Evolutionary conservation across 345 rosid species (phyloP), one percentile per base, ranked within the genome.

Genomic region (Acer campestre): DNA sequence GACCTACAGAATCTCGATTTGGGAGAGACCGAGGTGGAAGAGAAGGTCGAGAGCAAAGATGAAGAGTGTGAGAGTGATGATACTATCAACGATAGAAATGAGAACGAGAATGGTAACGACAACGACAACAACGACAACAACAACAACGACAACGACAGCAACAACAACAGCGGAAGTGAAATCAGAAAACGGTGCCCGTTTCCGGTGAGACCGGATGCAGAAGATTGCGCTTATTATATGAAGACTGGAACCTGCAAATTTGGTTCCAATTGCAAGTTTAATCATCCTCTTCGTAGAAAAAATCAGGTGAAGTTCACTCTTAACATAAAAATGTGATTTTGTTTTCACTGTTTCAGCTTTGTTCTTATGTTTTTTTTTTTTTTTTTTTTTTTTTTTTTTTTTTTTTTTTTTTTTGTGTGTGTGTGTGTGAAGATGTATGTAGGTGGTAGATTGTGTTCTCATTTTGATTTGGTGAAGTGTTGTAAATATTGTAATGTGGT

Each of bases 201-300:
- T 78, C 99, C 98, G 10, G 83, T 90, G 80, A 88, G 98, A 75
- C 95, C 91, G 31, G 93, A 84, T 10, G 97, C 92, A 4, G 97
- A 89, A 81, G 97, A 96, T 84, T 96, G 99, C 62, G 61, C 99
- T 0, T 92, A 62, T 73, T 94, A 91, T 56, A 90, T 96, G 85
- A 91, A 87, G 82, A 91, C 92, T 11, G 97, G 99, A 29, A 82
- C 78, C 66, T 94, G 99, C 89, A 96, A 90, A 78, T 96, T 81
- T 75, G 99, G 95, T 63, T 89, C 87, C 22, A 86, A 68, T 83
- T 94, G 99, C 93, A 94, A 89, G 90, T 94, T 92, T 80, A 96
- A 94, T 78, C 99, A 96, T 27, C 98, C 98, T 29, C 71, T 88
- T 72, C 83, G 81, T 18, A 81, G 82, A 73, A 89, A 79, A 77